Evolutionary conservation across 2,329 filamentous ascomycete species (phyloP).

Genomic region (Drechslerella stenobrocha): DNA sequence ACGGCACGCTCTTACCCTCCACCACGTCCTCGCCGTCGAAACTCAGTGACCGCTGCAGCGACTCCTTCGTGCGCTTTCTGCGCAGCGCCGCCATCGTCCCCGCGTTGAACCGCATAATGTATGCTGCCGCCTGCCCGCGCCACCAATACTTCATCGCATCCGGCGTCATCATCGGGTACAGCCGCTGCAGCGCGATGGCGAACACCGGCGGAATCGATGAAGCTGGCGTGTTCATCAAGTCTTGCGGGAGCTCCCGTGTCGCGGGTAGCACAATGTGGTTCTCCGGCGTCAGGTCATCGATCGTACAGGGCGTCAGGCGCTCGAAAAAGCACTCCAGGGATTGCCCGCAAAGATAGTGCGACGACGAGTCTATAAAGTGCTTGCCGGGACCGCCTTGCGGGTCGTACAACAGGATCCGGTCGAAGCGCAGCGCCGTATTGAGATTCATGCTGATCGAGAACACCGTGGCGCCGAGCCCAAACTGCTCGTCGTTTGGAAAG

Average conservation of each 20-base stretch:
- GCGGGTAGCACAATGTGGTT: conserved; percentile 32
- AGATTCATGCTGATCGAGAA: conserved; percentile 48
- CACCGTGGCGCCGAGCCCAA: conserved; percentile 48
- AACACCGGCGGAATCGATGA: conserved; percentile 44
- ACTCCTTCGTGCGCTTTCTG: conserved; percentile 19
- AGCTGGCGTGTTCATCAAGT: conserved; percentile 39
- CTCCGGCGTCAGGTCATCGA: conserved; percentile 35
- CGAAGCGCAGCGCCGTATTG: conserved; percentile 48
- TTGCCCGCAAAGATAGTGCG: conserved; percentile 38
- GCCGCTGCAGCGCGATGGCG: conserved; percentile 31
- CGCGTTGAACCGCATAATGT: conserved; percentile 51
- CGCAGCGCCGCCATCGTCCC: conserved; percentile 43
- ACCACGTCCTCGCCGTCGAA: conserved; percentile 29
- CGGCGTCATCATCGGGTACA: conserved; percentile 48
- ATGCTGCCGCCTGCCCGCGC: conserved; percentile 49
- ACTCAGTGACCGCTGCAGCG: conserved; percentile 24
- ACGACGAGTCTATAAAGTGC: conserved; percentile 47
- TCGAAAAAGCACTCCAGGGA: conserved; percentile 52
- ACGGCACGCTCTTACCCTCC: conserved; percentile 43
- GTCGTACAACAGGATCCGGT: conserved; percentile 50
- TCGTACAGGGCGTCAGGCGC: conserved; percentile 47
- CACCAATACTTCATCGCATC: conserved; percentile 52
- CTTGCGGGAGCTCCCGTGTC: conserved; percentile 9
- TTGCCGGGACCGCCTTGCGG: conserved; percentile 40
- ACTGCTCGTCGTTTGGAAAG: conserved; percentile 50